Conservation (phyloP, 208 protist genomes). For the Crithidia brevicula region DNA sequence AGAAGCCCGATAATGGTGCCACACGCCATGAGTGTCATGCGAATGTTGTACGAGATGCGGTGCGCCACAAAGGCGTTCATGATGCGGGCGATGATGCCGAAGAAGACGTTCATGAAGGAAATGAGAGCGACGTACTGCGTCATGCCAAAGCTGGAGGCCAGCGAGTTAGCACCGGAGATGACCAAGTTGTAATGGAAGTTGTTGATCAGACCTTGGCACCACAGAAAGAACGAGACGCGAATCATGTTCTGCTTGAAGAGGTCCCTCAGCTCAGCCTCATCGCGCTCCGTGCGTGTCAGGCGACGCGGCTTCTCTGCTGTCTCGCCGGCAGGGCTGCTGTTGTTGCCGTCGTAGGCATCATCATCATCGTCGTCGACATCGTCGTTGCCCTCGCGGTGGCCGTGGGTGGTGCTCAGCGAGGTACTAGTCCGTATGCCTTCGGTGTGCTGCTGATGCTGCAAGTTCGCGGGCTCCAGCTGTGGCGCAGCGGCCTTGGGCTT, state of each 20-base stretch:
- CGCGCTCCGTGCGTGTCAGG: conserved; percentile 21
- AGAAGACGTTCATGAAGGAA: conserved; percentile 81
- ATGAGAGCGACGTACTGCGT: conserved; percentile 75
- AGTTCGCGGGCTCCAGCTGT: not conserved
- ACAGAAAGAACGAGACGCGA: conserved; percentile 54
- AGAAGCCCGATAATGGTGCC: conserved; percentile 74
- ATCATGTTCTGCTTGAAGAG: conserved; percentile 30
- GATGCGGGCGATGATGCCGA: conserved; percentile 77
- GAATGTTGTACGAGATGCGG: conserved; percentile 71
- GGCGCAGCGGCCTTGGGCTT: not conserved
- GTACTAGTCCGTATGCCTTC: no score
- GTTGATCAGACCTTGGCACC: conserved; percentile 86
- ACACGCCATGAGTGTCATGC: conserved; percentile 61
- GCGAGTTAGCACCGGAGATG: conserved; percentile 55
- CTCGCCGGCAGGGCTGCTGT: not conserved
- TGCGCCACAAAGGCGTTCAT: conserved; percentile 81
- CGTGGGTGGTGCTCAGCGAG: not conserved
- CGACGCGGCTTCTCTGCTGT: not conserved
- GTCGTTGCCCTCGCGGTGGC: not conserved
- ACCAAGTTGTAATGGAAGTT: conserved; percentile 92
- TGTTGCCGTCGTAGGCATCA: no score
- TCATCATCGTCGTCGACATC: not conserved
- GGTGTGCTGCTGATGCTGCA: not conserved
- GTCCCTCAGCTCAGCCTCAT: conserved; percentile 28
- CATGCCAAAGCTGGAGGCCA: conserved; percentile 64